Conservation (phyloP, 2,329 filamentous ascomycete species). For the Aspergillus quadricinctus region DNA sequence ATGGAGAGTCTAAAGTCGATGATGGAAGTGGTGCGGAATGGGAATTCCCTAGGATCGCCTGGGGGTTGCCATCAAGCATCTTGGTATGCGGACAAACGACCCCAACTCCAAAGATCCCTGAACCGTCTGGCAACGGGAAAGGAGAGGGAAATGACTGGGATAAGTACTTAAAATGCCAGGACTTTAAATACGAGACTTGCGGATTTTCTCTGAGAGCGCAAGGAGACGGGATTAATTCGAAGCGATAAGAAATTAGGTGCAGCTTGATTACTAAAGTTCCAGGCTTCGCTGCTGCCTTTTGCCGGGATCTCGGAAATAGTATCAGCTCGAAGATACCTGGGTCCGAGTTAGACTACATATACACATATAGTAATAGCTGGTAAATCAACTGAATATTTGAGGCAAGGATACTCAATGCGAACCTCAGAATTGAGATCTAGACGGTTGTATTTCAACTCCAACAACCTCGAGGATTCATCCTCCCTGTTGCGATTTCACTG, state of each 20-base stretch:
- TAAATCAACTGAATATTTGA: background rate
- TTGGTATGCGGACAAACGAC: slow-evolving; percentile 23
- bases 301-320: background rate
- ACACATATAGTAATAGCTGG: background rate
- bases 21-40: slow-evolving; percentile 23
- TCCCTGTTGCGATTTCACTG: background rate
- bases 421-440: background rate
- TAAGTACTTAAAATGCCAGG: background rate
- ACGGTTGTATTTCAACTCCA: background rate
- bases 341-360: background rate
- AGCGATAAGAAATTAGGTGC: background rate
- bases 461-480: background rate
- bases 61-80: slow-evolving; percentile 33
- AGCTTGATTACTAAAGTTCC: background rate
- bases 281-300: background rate
- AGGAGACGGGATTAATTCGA: background rate
- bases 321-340: background rate
- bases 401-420: background rate
- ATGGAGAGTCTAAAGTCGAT: slow-evolving; percentile 21
- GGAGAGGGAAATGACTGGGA: background rate
- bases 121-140: slow-evolving; percentile 5
- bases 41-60: slow-evolving; percentile 30
- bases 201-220: background rate
- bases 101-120: slow-evolving; percentile 20
- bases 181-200: background rate